Evolutionary conservation across 345 rosid genomes (phyloP).

Genomic region (Eucalyptus regnans): DNA sequence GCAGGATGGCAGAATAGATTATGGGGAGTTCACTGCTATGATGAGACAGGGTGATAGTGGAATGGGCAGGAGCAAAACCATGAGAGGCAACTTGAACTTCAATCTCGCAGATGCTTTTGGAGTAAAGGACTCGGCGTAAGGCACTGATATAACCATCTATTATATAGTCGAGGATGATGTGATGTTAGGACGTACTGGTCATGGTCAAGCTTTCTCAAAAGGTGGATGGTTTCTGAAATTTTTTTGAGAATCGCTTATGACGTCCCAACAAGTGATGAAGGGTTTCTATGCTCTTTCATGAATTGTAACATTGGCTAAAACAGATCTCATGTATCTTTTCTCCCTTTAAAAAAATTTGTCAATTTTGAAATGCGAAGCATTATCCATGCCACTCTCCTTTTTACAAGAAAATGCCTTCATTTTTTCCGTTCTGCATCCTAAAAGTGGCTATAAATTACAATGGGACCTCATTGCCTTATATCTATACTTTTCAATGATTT

Average conservation of each 20-base stretch:
- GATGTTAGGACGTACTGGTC: neutral
- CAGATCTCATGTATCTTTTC: neutral
- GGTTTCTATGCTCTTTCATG: neutral
- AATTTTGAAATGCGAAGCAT: neutral
- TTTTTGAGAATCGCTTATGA: neutral
- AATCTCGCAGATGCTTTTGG: conserved; percentile 64
- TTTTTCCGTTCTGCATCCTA: neutral
- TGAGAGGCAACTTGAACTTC: conserved; percentile 71
- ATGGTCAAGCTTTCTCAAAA: neutral
- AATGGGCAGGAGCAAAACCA: conserved; percentile 56
- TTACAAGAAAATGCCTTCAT: neutral
- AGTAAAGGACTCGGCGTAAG: conserved; percentile 3
- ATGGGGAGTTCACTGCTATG: conserved; percentile 78
- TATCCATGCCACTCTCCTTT: neutral
- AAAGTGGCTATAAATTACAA: neutral
- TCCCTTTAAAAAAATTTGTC: neutral
- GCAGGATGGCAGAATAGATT: conserved; percentile 90
- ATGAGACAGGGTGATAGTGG: conserved; percentile 70
- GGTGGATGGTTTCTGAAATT: neutral
- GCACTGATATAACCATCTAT: neutral
- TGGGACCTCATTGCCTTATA: neutral
- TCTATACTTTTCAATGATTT: neutral
- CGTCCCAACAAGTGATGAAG: neutral
- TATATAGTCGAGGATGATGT: neutral
- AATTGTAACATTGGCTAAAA: neutral